These are phyloP conservation scores for Cryomyces antarcticus DNA, from an alignment of 495 filamentous ascomycete genomes.

Conservation along the genomic window DNA sequence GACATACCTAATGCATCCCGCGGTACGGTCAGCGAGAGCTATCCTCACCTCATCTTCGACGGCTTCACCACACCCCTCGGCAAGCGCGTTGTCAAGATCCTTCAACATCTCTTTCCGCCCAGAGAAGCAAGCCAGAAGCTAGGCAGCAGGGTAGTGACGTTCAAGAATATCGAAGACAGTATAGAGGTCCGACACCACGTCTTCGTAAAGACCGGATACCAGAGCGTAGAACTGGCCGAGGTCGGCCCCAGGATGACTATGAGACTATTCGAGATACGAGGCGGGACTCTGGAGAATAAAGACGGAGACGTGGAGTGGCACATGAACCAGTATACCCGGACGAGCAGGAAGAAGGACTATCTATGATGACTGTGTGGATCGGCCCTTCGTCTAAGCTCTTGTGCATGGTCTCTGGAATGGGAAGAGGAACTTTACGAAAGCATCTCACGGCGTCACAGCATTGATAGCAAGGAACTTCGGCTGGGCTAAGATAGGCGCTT, in stretches of 20 bases:
- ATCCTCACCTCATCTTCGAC: constrained; percentile 91
- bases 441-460: too few species aligned
- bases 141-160: constrained; percentile 78
- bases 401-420: too few species aligned
- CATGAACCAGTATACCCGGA: constrained; percentile 84
- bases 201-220: constrained; percentile 65
- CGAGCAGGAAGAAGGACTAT: constrained; percentile 80
- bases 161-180: constrained; percentile 84
- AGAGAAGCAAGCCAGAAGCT: constrained; percentile 55
- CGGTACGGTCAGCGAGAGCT: constrained; percentile 84
- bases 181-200: constrained; percentile 76
- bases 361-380: constrained; percentile 28
- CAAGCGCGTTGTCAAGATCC: constrained; percentile 62
- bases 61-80: constrained; percentile 76
- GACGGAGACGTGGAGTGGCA: constrained; percentile 95
- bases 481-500: too few species aligned
- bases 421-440: too few species aligned
- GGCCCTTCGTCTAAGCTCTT: too few species aligned
- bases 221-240: constrained; percentile 81
- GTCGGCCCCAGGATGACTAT: constrained; percentile 95
- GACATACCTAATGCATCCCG: constrained; percentile 76
- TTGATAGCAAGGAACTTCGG: too few species aligned
- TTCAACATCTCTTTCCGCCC: constrained; percentile 91
- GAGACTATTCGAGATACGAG: constrained; percentile 81
- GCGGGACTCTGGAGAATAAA: constrained; percentile 86